Percentiles rank a stretch among this genome's conserved stretches.
phyloP scores from a whole-genome alignment of 2,329 filamentous ascomycete genomes.

The Cladorrhinum sp. region DNA sequence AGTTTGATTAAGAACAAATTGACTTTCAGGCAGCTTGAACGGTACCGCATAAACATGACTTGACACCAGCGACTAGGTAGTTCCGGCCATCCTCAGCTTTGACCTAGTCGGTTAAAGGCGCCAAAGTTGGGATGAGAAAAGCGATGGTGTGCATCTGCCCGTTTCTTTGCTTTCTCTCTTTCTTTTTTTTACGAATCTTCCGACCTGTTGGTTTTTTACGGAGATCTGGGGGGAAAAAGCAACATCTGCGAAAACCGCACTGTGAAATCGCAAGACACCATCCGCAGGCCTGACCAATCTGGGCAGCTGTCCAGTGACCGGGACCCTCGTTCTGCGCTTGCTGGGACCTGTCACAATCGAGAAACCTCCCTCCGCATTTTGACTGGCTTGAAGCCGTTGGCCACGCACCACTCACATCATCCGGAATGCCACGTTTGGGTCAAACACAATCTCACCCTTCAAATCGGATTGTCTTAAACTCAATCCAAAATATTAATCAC shows the following conservation, averaged over 20 bases:
- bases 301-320: neutral
- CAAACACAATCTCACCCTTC: neutral
- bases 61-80: neutral
- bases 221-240: neutral
- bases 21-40: conserved; percentile 10
- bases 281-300: neutral
- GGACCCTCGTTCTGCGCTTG: neutral
- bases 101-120: neutral
- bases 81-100: neutral
- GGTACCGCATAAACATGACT: neutral
- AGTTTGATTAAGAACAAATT: conserved; percentile 12
- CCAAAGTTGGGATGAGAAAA: neutral
- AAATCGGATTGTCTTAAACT: neutral
- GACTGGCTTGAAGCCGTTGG: conserved; percentile 1
- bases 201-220: neutral
- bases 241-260: neutral
- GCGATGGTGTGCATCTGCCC: neutral
- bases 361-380: neutral
- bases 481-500: neutral
- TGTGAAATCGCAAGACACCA: neutral
- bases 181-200: neutral
- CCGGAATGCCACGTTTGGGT: neutral
- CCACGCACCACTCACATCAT: neutral
- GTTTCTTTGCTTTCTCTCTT: neutral
- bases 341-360: conserved; percentile 1